Percentiles rank a stretch among this genome's conserved stretches.
Conservation (phyloP, 78 protist genomes). For the Dictyostelium capitatum region DNA sequence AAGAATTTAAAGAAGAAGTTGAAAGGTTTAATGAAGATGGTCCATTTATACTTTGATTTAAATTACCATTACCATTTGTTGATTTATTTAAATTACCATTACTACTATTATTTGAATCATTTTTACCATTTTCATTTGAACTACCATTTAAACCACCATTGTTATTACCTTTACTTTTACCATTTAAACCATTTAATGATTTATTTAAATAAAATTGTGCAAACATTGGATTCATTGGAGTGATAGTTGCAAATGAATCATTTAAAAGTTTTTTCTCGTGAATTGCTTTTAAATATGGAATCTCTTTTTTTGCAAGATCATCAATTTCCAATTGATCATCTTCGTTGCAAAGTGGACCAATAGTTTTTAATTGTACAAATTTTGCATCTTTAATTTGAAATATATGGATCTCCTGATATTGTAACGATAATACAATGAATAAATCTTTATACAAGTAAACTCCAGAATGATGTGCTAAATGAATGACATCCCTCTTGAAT, state of each 20-base stretch:
- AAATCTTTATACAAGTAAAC: constrained; percentile 68
- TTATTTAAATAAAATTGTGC: neutral
- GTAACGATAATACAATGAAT: constrained; percentile 56
- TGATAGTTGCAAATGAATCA: neutral
- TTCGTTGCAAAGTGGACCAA: constrained; percentile 67
- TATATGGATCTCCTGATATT: constrained; percentile 66
- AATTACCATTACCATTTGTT: neutral
- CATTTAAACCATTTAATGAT: neutral
- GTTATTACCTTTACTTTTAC: neutral
- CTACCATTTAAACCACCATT: neutral
- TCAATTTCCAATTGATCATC: constrained; percentile 62
- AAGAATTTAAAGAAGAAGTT: neutral
- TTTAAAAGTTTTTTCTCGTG: neutral
- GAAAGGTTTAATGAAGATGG: neutral
- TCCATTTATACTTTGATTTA: neutral
- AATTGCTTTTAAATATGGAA: neutral
- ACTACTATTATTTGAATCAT: neutral
- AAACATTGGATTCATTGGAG: neutral
- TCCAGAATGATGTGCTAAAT: constrained; percentile 77
- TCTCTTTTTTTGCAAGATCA: neutral
- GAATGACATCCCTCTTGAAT: constrained; percentile 69
- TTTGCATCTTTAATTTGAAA: constrained; percentile 58
- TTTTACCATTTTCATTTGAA: neutral
- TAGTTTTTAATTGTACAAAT: constrained; percentile 47
- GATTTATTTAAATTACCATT: neutral